phyloP scores from a whole-genome alignment of 108 stramenopile species.

The Cyclotella choctawhatcheeana region DNA sequence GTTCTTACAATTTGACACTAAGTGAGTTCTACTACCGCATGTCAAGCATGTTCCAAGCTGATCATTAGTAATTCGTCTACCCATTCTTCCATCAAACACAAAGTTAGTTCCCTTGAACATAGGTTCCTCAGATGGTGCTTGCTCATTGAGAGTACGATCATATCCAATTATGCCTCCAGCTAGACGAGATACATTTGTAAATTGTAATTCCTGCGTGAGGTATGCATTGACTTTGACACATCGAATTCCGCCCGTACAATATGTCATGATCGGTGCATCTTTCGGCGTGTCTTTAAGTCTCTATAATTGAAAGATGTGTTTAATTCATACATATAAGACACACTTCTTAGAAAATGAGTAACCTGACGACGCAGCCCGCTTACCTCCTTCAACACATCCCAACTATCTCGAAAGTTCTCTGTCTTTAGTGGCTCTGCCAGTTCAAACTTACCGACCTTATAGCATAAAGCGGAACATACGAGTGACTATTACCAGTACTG shows the following conservation, averaged over 20 bases:
- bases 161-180: constrained; percentile 96
- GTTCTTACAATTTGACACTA: constrained; percentile 91
- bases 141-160: constrained; percentile 78
- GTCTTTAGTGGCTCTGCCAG: constrained; percentile 89
- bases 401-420: constrained; percentile 90
- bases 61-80: constrained; percentile 92
- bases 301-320: constrained; percentile 43
- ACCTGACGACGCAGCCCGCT: too few species aligned
- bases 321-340: background rate
- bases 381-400: constrained; percentile 72
- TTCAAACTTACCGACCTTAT: constrained; percentile 86
- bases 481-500: too few species aligned
- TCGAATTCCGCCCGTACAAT: constrained; percentile 92
- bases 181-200: constrained; percentile 91
- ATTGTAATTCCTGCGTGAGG: constrained; percentile 93
- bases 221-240: constrained; percentile 96
- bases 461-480: background rate
- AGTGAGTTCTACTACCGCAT: constrained; percentile 86
- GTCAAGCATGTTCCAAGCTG: constrained; percentile 83
- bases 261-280: constrained; percentile 93
- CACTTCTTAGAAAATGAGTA: too few species aligned
- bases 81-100: constrained; percentile 97
- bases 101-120: constrained; percentile 95
- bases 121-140: constrained; percentile 69
- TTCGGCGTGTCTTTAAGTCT: constrained; percentile 79